Conservation (phyloP, 2,329 filamentous ascomycete species). For the Paecilomyces variotii region DNA sequence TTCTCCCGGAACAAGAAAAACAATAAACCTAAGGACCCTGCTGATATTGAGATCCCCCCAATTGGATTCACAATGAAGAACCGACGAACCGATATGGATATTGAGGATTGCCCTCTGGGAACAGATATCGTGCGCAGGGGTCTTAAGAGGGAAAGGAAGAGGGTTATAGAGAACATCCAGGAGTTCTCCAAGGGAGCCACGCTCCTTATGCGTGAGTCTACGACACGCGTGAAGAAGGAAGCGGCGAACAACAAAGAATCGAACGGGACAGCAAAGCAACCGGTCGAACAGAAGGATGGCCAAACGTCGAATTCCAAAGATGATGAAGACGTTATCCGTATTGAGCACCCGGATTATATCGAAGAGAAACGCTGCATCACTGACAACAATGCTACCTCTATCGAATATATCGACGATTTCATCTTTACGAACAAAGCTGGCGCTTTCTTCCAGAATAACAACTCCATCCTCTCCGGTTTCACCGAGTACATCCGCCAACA, state of each 20-base stretch:
- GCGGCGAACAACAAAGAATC: conserved; percentile 2
- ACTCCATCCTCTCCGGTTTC: conserved; percentile 84
- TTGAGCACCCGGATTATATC: conserved; percentile 52
- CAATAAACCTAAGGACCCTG: conserved; percentile 41
- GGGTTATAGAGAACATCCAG: conserved; percentile 61
- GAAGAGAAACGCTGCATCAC: conserved; percentile 87
- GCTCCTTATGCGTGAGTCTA: conserved; percentile 79
- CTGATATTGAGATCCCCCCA: conserved; percentile 53
- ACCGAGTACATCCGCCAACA: conserved; percentile 78
- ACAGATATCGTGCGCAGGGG: conserved; percentile 77
- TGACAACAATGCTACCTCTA: conserved; percentile 70
- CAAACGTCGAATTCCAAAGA: conserved; percentile 13
- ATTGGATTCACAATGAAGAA: conserved; percentile 90
- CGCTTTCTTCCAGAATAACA: conserved; percentile 99
- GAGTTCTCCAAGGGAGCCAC: conserved; percentile 78
- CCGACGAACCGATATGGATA: conserved; percentile 72
- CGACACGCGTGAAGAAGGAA: conserved; percentile 46
- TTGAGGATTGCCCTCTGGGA: conserved; percentile 94
- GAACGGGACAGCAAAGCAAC: conserved; percentile 10
- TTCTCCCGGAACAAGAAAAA: conserved; percentile 40
- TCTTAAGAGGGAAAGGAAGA: conserved; percentile 67
- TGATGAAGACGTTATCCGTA: conserved; percentile 42
- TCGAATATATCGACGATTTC: conserved; percentile 80
- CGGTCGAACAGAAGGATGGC: neutral
- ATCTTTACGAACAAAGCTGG: conserved; percentile 86